phyloP scores from a whole-genome alignment of 306 rosid species.

The Abrus precatorius region DNA sequence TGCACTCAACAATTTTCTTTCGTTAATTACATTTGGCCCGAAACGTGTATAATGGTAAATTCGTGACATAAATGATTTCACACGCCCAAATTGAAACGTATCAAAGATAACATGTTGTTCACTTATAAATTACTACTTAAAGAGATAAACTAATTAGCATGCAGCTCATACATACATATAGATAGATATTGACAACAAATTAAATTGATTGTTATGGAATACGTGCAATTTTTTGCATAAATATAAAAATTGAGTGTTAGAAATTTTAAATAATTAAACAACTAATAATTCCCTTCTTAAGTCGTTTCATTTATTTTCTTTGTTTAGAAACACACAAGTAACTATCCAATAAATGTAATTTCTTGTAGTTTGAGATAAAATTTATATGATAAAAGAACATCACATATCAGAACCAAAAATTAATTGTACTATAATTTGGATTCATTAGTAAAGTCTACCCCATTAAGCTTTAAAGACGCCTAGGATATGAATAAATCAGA shows the following conservation, averaged over 20 bases:
- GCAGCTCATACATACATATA: background rate
- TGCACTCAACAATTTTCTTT: constrained; percentile 30
- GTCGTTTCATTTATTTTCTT: too few relatives aligned
- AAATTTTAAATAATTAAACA: background rate
- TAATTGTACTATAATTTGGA: background rate
- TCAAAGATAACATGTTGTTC: background rate
- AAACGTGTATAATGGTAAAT: background rate
- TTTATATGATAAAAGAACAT: background rate
- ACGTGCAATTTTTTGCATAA: too few relatives aligned
- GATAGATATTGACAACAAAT: background rate
- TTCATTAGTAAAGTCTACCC: background rate
- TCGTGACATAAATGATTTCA: constrained; percentile 7
- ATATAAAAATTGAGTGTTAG: background rate
- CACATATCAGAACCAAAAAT: background rate
- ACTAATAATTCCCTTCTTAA: background rate
- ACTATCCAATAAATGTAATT: background rate
- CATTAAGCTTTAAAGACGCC: background rate
- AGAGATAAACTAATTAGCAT: background rate
- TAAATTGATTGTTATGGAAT: background rate
- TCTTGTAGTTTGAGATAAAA: background rate
- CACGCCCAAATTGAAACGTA: constrained; percentile 20
- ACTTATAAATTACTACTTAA: background rate
- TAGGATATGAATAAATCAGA: background rate
- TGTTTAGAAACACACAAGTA: background rate
- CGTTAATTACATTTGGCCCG: background rate